Percentiles rank a stretch among this genome's conserved stretches.
These are phyloP conservation scores for Penicillium robsamsonii DNA, from an alignment of 495 filamentous ascomycete species.

Conservation along the genomic window DNA sequence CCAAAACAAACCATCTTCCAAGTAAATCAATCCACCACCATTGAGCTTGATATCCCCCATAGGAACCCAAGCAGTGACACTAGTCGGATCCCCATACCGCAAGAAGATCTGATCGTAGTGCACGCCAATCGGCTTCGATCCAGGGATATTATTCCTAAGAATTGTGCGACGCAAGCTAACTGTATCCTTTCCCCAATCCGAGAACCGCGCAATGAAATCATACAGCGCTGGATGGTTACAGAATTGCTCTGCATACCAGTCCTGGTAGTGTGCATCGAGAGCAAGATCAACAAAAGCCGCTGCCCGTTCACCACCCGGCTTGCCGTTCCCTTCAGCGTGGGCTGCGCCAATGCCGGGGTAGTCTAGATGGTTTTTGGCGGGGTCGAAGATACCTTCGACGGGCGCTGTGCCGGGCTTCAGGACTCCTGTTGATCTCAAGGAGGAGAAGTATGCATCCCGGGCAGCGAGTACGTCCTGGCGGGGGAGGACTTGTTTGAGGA, in stretches of 20 bases:
- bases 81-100: constrained; percentile 54
- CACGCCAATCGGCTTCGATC: constrained; percentile 57
- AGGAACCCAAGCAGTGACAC: constrained; percentile 63
- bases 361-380: constrained; percentile 40
- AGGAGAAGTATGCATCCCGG: constrained; percentile 56
- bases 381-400: constrained; percentile 54
- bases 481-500: constrained; percentile 58
- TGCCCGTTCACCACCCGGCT: constrained; percentile 44
- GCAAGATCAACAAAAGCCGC: constrained; percentile 54
- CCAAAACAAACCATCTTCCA: constrained; percentile 47
- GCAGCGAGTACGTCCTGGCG: constrained; percentile 55
- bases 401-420: constrained; percentile 46
- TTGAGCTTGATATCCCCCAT: constrained; percentile 57
- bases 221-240: constrained; percentile 53
- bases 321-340: constrained; percentile 46
- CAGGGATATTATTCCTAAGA: constrained; percentile 59
- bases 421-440: constrained; percentile 53
- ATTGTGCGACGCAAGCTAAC: constrained; percentile 48
- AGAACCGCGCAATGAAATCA: constrained; percentile 52
- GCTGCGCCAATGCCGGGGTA: constrained; percentile 61
- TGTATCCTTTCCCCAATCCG: constrained; percentile 53
- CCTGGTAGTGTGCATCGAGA: constrained; percentile 53
- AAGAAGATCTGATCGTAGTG: constrained; percentile 69
- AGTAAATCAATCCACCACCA: constrained; percentile 62
- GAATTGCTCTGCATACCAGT: constrained; percentile 58